phyloP scores from a whole-genome alignment of 2,329 filamentous ascomycete genomes.

The Malbranchea zuffiana region DNA sequence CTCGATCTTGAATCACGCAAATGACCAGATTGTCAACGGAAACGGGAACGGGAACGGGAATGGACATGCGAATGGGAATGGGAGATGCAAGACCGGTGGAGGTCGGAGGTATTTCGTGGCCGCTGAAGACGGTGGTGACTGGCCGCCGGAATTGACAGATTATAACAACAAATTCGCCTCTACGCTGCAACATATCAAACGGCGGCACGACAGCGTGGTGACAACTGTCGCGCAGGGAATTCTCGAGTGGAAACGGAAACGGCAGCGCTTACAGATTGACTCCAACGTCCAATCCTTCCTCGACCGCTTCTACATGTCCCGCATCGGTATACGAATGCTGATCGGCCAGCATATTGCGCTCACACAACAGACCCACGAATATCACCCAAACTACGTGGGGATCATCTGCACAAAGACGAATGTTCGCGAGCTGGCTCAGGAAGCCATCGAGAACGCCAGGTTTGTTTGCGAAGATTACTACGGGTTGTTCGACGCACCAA shows the following conservation, averaged over 20 bases:
- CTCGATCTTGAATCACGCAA: conserved; percentile 24
- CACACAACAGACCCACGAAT: conserved; percentile 80
- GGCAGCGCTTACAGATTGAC: conserved; percentile 96
- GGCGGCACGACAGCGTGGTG: conserved; percentile 90
- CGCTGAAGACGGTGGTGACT: conserved; percentile 76
- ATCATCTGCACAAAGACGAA: conserved; percentile 99
- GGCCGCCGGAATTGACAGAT: conserved; percentile 86
- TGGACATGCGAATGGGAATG: conserved; percentile 35
- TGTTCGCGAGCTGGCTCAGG: conserved; percentile 83
- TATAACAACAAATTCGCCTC: conserved; percentile 89
- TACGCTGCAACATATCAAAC: conserved; percentile 85
- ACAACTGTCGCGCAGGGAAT: conserved; percentile 98
- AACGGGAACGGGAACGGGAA: conserved; percentile 37
- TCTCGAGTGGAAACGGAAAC: conserved; percentile 90
- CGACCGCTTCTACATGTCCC: conserved; percentile 99
- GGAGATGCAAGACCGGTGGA: conserved; percentile 41
- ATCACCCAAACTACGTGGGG: conserved; percentile 88
- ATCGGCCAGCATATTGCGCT: conserved; percentile 97
- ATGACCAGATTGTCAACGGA: conserved; percentile 39
- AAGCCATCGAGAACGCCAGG: conserved; percentile 97
- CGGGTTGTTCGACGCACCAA: conserved; percentile 89
- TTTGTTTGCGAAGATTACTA: conserved; percentile 99
- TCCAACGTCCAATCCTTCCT: conserved; percentile 95
- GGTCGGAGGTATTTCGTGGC: conserved; percentile 76
- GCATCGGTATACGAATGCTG: conserved; percentile 97